A percentile compares a stretch with the other conserved stretches of the same genome.
These are phyloP conservation scores for Claviceps spartinae DNA, from an alignment of 2,329 filamentous ascomycete species.

Conservation along the genomic window DNA sequence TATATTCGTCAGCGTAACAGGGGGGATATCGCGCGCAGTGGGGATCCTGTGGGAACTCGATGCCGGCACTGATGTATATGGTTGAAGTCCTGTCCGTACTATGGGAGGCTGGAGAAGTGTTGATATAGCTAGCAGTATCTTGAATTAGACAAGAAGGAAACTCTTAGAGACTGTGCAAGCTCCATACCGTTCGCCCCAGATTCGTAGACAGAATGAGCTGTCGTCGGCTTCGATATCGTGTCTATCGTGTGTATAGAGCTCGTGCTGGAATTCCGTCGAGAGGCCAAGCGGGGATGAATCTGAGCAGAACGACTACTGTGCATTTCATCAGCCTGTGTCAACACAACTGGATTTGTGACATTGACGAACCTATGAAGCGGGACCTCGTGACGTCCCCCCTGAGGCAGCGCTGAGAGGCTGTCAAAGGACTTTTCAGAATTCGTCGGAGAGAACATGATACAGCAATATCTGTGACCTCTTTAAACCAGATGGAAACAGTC, in stretches of 20 bases:
- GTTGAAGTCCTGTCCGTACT: conserved; percentile 71
- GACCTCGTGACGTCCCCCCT: conserved; percentile 38
- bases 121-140: conserved; percentile 55
- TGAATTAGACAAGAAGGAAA: not conserved
- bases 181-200: conserved; percentile 65
- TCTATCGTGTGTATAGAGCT: conserved; percentile 84
- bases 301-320: conserved; percentile 29
- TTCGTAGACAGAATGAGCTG: conserved; percentile 48
- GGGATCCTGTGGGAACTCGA: conserved; percentile 70
- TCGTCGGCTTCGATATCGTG: conserved; percentile 43
- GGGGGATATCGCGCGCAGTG: conserved; percentile 79
- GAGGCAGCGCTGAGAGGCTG: conserved; percentile 43
- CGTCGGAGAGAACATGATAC: conserved; percentile 45
- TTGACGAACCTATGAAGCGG: conserved; percentile 42
- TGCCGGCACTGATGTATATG: conserved; percentile 56
- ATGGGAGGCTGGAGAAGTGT: conserved; percentile 87
- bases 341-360: not conserved
- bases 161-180: not conserved
- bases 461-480: conserved; percentile 6
- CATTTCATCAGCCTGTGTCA: conserved; percentile 11
- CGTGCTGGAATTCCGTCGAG: conserved; percentile 66
- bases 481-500: not conserved
- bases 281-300: conserved; percentile 30
- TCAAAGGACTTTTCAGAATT: conserved; percentile 52
- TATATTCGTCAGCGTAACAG: conserved; percentile 82